Percentiles rank a stretch among this genome's conserved stretches.
Evolutionary conservation across 306 rosid genomes (phyloP).

Genomic region (Cercis canadensis): DNA sequence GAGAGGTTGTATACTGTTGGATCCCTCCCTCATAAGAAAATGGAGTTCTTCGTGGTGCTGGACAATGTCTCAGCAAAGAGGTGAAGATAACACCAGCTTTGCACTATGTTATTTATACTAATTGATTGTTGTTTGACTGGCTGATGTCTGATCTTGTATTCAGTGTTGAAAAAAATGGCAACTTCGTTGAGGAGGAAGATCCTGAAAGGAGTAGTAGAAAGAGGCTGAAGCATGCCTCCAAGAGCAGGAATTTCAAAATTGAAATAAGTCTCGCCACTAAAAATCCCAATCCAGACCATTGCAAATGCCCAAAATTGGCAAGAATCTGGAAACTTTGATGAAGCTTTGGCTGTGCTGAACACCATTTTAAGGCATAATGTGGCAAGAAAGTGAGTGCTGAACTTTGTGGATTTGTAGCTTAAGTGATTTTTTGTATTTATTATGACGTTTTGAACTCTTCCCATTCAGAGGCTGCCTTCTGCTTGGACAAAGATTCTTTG

Average conservation of each 20-base stretch:
- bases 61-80: slow-evolving; percentile 50
- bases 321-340: slow-evolving; percentile 63
- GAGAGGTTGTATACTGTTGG: slow-evolving; percentile 62
- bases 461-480: slow-evolving; percentile 63
- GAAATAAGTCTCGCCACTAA: slow-evolving; percentile 58
- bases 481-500: slow-evolving; percentile 63
- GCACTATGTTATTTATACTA: background rate
- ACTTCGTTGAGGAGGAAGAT: slow-evolving; percentile 47
- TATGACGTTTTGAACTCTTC: background rate
- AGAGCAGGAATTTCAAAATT: slow-evolving; percentile 50
- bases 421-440: background rate
- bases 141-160: background rate
- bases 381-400: slow-evolving; percentile 53
- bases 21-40: slow-evolving; percentile 58
- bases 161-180: slow-evolving; percentile 48
- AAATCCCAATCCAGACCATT: slow-evolving; percentile 59
- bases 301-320: slow-evolving; percentile 58
- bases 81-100: slow-evolving; percentile 12
- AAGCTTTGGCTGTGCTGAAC: slow-evolving; percentile 60
- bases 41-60: slow-evolving; percentile 58
- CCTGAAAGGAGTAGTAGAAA: slow-evolving; percentile 53
- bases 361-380: slow-evolving; percentile 63
- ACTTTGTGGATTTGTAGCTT: background rate
- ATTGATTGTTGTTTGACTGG: background rate
- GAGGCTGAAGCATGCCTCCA: slow-evolving; percentile 51